Evolutionary conservation across 441 rosid species (phyloP), one percentile per base, ranked within the genome.

Genomic region (Croton setiger): DNA sequence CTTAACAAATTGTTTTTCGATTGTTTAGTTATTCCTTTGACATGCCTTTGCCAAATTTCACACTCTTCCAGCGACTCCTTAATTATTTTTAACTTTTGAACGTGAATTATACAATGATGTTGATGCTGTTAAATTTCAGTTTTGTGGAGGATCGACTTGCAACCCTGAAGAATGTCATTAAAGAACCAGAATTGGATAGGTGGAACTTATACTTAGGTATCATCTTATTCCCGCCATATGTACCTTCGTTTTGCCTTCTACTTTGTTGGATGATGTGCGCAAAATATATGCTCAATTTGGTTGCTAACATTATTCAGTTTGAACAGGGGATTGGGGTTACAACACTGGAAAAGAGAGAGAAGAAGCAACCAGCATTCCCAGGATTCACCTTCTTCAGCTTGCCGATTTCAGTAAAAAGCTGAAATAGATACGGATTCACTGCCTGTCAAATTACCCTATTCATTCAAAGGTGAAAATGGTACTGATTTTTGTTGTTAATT

Each of bases 61-160:
- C 41, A 8, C 4, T 44, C 11, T 59, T 21, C 10, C 31, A 10
- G 14, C 57, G 54, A 71, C 57, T 54, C 27, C 2, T 47, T 55
- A 35, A 20, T 33, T 4, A 47, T 55, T 70, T 62, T 59, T 37
- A 37, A 60, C 61, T 5, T 12, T 14, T 23, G 48, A 67, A 54
- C 67, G 54, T 21, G 47, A 64, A 36, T 64, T 9, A 27, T 23
- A 55, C 61, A 62, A 72, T 62, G 63, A 72, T 73, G 55, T 39
- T 70, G 31, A 27, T 67, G 56, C 54, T 23, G 15, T 39, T 52
- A 21, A 70, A 48, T 68, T 61, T 75, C 84, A 90, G 97, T 83
- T 94, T 92, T 61, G 96, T 92, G 75, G 99, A 94, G 85, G 99
- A 94, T 71, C 85, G 96, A 64, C 94, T 90, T 61, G 92, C 91